Conservation (phyloP, 345 rosid species). For the Lumnitzera racemosa region DNA sequence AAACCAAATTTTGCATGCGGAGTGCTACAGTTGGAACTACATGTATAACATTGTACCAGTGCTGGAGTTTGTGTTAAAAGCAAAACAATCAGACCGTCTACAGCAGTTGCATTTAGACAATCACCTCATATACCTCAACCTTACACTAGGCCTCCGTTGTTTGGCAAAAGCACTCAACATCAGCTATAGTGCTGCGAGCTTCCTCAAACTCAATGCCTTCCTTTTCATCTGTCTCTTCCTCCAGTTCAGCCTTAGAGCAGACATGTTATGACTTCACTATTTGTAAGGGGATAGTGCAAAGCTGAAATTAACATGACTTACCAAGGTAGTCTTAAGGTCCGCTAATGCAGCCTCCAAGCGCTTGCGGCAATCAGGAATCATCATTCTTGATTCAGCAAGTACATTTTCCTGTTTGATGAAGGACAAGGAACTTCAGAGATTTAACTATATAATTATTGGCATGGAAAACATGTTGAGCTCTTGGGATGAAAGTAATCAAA, state of each 20-base stretch:
- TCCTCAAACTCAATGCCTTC: constrained; percentile 59
- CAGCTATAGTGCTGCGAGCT: constrained; percentile 50
- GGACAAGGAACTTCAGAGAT: neutral
- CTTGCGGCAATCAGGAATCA: constrained; percentile 89
- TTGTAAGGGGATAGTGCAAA: neutral
- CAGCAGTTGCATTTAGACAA: too few species aligned
- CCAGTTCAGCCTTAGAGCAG: constrained; percentile 48
- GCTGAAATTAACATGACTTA: constrained; percentile 12
- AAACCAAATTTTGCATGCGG: too few species aligned
- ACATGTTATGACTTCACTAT: neutral
- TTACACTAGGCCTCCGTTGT: constrained; percentile 40
- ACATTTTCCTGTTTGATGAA: constrained; percentile 71
- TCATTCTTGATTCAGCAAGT: constrained; percentile 95
- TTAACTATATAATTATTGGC: neutral
- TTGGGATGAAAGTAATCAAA: too few species aligned
- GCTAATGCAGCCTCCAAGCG: constrained; percentile 73
- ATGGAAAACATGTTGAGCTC: neutral
- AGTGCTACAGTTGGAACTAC: too few species aligned
- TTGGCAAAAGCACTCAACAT: constrained; percentile 51
- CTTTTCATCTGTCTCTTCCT: constrained; percentile 40
- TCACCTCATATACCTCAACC: too few species aligned
- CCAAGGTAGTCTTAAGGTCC: constrained; percentile 75
- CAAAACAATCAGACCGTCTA: too few species aligned
- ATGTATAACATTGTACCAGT: too few species aligned
- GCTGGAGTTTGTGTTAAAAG: too few species aligned